These are phyloP conservation scores for Cladosporium velox DNA, from an alignment of 2,329 filamentous ascomycete genomes.

Conservation along the genomic window DNA sequence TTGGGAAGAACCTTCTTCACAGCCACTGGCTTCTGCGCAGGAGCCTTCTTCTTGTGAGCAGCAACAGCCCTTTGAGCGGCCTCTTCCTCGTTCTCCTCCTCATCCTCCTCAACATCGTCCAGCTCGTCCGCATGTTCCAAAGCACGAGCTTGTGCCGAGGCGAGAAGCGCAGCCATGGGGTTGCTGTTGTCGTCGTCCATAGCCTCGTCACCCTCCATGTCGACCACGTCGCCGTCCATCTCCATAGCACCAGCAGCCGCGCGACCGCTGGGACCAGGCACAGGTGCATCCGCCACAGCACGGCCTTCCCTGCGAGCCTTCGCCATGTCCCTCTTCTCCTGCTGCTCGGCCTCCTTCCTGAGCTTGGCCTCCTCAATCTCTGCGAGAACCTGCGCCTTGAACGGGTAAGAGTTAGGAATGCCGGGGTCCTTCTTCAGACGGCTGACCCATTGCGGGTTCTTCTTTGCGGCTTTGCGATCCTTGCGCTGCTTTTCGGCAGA, in stretches of 20 bases:
- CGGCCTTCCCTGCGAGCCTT: slow-evolving; percentile 46
- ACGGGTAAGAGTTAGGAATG: slow-evolving; percentile 95
- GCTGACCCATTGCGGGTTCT: slow-evolving; percentile 96
- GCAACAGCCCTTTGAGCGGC: slow-evolving; percentile 33
- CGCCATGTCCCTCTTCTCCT: slow-evolving; percentile 69
- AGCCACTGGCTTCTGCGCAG: slow-evolving; percentile 16
- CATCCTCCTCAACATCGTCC: slow-evolving; percentile 60
- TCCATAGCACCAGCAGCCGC: slow-evolving; percentile 45
- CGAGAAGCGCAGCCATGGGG: slow-evolving; percentile 88
- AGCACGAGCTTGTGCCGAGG: slow-evolving; percentile 77
- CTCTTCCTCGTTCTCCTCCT: slow-evolving; percentile 51
- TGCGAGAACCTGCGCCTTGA: slow-evolving; percentile 91
- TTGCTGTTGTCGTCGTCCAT: slow-evolving; percentile 70
- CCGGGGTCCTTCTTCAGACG: slow-evolving; percentile 97
- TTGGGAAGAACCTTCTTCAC: slow-evolving; percentile 77
- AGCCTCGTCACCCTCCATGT: slow-evolving; percentile 55
- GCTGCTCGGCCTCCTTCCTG: slow-evolving; percentile 76
- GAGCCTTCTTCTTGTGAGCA: slow-evolving; percentile 19
- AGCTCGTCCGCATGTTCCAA: slow-evolving; percentile 65
- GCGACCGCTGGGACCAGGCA: slow-evolving; percentile 40
- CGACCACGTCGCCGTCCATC: slow-evolving; percentile 54
- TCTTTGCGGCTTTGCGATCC: slow-evolving; percentile 82
- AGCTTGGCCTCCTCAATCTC: slow-evolving; percentile 90
- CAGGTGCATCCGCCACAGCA: slow-evolving; percentile 35
- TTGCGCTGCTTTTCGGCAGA: slow-evolving; percentile 90